phyloP scores from a whole-genome alignment of 495 filamentous ascomycete species.

The Cladorrhinum samala region DNA sequence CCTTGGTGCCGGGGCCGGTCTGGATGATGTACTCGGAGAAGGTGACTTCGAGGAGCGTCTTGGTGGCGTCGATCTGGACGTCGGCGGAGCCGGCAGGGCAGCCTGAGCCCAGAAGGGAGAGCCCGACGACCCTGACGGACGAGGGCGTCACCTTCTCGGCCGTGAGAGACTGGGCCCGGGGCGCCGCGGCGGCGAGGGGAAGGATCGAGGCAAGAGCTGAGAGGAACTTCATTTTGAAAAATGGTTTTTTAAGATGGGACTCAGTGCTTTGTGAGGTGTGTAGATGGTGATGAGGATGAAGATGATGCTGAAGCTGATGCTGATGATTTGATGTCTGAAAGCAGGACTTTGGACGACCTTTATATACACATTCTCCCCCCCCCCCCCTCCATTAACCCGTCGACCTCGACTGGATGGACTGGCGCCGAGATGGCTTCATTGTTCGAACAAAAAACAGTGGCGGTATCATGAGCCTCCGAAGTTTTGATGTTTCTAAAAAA shows the following conservation, averaged over 20 bases:
- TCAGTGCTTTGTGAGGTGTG: background rate
- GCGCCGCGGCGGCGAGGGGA: conserved; percentile 2
- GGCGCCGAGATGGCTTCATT: no score
- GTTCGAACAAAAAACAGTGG: no score
- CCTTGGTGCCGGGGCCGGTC: conserved; percentile 15
- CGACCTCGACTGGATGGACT: no score
- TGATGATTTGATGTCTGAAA: no score
- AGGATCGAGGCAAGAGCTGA: background rate
- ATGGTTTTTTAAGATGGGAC: background rate
- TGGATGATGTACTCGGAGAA: conserved; percentile 17
- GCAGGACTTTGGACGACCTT: no score
- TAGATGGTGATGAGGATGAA: background rate
- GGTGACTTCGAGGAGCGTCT: conserved; percentile 13
- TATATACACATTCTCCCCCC: no score
- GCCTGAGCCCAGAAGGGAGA: conserved; percentile 22
- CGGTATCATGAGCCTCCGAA: no score
- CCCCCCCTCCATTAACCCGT: no score
- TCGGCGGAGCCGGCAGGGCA: conserved; percentile 15
- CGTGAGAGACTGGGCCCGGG: background rate
- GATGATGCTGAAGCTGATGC: background rate
- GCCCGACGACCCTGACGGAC: conserved; percentile 29
- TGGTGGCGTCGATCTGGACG: conserved; percentile 17
- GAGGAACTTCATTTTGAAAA: conserved; percentile 3
- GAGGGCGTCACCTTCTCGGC: conserved; percentile 3
- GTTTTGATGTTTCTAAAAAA: no score